Evolutionary conservation across 805 yeast genomes (phyloP).

Genomic region (Monosporozyma aerobia): DNA sequence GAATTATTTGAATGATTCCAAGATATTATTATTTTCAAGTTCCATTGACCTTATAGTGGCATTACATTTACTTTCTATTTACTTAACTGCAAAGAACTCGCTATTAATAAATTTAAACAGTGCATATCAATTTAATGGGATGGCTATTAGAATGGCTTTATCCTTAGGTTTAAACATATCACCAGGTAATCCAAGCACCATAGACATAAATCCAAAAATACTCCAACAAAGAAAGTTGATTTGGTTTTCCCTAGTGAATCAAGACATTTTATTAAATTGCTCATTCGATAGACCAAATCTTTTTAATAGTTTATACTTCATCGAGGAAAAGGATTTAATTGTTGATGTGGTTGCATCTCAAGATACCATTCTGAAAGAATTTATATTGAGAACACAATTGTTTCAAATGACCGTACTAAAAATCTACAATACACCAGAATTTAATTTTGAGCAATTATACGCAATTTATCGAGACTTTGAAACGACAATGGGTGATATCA

Average conservation of each 20-base stretch:
- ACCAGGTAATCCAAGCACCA: slow-evolving; percentile 37
- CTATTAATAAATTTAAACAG: slow-evolving; percentile 35
- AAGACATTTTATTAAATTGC: slow-evolving; percentile 55
- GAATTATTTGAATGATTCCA: slow-evolving; percentile 24
- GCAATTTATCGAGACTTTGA: not conserved
- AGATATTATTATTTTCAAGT: slow-evolving; percentile 31
- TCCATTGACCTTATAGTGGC: slow-evolving; percentile 46
- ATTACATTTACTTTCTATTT: slow-evolving; percentile 45
- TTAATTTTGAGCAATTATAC: not conserved
- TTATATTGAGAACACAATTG: not conserved
- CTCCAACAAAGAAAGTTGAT: slow-evolving; percentile 43
- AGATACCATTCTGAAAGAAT: not conserved
- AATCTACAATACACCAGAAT: not conserved
- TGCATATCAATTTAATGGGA: slow-evolving; percentile 52
- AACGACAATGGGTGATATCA: not conserved
- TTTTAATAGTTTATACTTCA: slow-evolving; percentile 1
- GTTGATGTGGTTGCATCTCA: not conserved
- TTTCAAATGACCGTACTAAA: not conserved
- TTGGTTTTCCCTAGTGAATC: slow-evolving; percentile 62
- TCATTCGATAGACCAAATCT: slow-evolving; percentile 8
- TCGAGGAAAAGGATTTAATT: not conserved
- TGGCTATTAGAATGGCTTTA: slow-evolving; percentile 57
- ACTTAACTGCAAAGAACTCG: slow-evolving; percentile 56
- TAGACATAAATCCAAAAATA: slow-evolving; percentile 10
- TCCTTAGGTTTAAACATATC: slow-evolving; percentile 41